phyloP scores from a whole-genome alignment of 768 basidiomycete genomes.

The Dendrothele bispora region DNA sequence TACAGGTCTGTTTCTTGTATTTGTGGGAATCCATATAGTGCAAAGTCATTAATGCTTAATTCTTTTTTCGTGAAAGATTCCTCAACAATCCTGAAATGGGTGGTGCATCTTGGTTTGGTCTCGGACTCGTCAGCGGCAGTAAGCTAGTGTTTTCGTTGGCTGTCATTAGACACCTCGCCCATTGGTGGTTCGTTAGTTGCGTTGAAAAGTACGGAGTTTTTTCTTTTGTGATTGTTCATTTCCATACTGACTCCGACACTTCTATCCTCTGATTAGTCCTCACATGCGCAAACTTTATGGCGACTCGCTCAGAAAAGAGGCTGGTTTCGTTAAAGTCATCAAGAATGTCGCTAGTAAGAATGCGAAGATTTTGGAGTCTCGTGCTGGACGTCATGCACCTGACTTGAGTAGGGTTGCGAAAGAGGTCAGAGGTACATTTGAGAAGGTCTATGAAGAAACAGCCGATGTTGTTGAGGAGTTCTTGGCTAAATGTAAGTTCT shows the following conservation, averaged over 20 bases:
- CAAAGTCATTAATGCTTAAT: conserved; percentile 2
- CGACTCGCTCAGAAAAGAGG: conserved; percentile 89
- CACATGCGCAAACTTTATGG: conserved; percentile 98
- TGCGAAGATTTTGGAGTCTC: conserved; percentile 69
- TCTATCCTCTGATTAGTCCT: conserved; percentile 64
- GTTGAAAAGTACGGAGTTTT: conserved; percentile 95
- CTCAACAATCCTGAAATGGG: conserved; percentile 97
- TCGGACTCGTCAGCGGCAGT: conserved; percentile 88
- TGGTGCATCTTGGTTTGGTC: conserved; percentile 92
- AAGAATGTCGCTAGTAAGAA: conserved; percentile 89
- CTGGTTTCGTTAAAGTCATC: conserved; percentile 97
- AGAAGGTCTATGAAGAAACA: conserved; percentile 94
- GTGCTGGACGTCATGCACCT: conserved; percentile 79
- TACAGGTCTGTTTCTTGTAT: conserved; percentile 62
- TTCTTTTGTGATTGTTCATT: not conserved
- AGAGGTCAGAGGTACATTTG: conserved; percentile 92
- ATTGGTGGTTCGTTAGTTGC: conserved; percentile 93
- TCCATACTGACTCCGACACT: not conserved
- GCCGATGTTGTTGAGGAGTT: conserved; percentile 93
- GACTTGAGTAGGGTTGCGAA: conserved; percentile 81
- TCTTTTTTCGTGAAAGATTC: conserved; percentile 49
- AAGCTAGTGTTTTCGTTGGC: conserved; percentile 89
- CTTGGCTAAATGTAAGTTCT: conserved; percentile 76
- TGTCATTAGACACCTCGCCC: conserved; percentile 79
- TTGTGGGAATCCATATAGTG: too few species aligned